These are phyloP conservation scores for Penicillium oxalicum DNA, from an alignment of 2,329 filamentous ascomycete species.

Conservation along the genomic window DNA sequence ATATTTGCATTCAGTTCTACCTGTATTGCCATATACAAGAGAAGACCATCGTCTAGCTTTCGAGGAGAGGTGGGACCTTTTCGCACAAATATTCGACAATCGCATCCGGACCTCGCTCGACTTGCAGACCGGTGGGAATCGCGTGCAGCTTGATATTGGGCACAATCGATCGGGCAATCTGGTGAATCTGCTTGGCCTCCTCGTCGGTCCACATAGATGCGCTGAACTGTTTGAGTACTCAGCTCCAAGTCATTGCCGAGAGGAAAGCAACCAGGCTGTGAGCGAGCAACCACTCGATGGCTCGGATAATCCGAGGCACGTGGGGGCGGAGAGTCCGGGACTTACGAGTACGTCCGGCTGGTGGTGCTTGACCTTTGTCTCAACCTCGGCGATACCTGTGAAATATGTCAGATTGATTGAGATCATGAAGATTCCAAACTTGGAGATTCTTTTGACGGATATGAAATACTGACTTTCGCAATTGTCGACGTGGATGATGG, in stretches of 20 bases:
- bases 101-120: constrained; percentile 38
- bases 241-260: constrained; percentile 2
- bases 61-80: constrained; percentile 36
- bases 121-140: constrained; percentile 39
- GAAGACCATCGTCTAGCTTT: constrained; percentile 17
- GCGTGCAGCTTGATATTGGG: constrained; percentile 40
- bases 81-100: constrained; percentile 39
- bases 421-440: neutral
- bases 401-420: neutral
- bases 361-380: constrained; percentile 46
- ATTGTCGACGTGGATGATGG: constrained; percentile 58
- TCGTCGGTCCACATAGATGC: constrained; percentile 54
- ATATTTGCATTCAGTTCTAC: no score
- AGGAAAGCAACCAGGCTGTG: neutral
- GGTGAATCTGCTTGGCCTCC: constrained; percentile 34
- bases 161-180: constrained; percentile 32
- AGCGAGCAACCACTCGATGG: neutral
- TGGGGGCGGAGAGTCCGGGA: neutral
- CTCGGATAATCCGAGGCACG: constrained; percentile 7
- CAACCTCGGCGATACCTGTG: constrained; percentile 50
- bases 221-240: constrained; percentile 46
- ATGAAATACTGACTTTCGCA: constrained; percentile 47
- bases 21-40: neutral
- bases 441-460: neutral
- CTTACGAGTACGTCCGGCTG: constrained; percentile 53